Conservation (phyloP, 176 grass and related monocot species). For the Metroxylon sagu region DNA sequence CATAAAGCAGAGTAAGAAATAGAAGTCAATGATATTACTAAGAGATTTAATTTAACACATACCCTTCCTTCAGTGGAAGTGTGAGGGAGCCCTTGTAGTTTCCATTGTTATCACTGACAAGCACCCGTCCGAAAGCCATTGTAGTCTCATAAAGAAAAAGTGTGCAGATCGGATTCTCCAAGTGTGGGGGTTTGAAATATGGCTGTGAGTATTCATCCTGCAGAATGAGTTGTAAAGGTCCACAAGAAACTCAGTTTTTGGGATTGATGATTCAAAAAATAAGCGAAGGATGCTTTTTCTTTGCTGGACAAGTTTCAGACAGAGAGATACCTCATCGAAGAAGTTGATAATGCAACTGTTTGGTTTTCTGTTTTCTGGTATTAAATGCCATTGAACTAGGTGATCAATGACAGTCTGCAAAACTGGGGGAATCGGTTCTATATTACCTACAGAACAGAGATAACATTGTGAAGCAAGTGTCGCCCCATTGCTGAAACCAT, state of each 20-base stretch:
- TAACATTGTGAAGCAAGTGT: background rate
- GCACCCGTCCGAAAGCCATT: constrained; percentile 82
- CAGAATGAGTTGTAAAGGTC: constrained; percentile 1
- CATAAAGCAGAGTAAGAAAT: no score
- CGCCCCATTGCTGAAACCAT: no score
- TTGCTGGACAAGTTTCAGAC: background rate
- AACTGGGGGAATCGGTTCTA: constrained; percentile 73
- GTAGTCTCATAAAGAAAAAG: constrained; percentile 79
- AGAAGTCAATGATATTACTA: no score
- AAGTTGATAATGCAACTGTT: constrained; percentile 98
- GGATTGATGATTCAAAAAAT: no score
- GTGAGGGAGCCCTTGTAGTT: constrained; percentile 93
- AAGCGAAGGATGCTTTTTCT: no score
- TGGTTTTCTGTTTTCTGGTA: constrained; percentile 91
- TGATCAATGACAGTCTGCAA: constrained; percentile 91
- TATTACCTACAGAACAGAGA: constrained; percentile 56
- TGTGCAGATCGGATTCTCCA: constrained; percentile 95
- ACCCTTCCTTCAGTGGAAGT: constrained; percentile 88
- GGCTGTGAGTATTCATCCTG: constrained; percentile 95
- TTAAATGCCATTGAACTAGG: constrained; percentile 90
- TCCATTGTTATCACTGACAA: constrained; percentile 83
- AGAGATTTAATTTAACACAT: background rate
- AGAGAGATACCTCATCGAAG: constrained; percentile 81
- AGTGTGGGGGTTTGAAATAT: constrained; percentile 93
- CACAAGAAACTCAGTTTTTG: no score